A percentile compares a stretch with the other conserved stretches of the same genome.
Evolutionary conservation across 176 grass and related monocot genomes (phyloP).

Genomic region (Echinochloa phyllopogon): DNA sequence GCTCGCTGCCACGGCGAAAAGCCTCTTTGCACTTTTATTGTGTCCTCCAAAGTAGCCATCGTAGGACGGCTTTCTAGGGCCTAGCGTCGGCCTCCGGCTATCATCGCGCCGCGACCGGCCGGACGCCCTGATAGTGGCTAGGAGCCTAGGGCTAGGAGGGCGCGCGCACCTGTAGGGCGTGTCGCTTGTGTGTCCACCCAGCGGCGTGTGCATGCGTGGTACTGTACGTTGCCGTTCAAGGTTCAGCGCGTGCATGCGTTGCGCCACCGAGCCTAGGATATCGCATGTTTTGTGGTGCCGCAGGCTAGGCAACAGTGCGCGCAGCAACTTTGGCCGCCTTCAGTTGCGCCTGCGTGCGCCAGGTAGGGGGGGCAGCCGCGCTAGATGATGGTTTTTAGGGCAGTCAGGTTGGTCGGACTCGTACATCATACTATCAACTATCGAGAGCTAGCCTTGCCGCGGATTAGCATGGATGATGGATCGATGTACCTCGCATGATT

Average conservation of each 20-base stretch:
- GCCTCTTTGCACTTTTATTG: neutral
- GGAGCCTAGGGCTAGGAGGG: neutral
- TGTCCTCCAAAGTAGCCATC: neutral
- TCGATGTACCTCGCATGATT: neutral
- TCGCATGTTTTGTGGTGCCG: neutral
- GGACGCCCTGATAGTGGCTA: neutral
- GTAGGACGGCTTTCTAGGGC: conserved; percentile 36
- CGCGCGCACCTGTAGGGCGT: neutral
- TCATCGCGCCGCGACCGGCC: conserved; percentile 38
- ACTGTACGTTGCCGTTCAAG: conserved; percentile 3
- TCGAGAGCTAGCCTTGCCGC: no score
- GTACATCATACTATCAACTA: neutral
- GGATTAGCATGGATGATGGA: neutral
- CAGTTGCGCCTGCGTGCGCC: no score
- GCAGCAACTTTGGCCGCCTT: neutral
- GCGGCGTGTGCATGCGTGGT: conserved; percentile 23
- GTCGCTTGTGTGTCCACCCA: conserved; percentile 16
- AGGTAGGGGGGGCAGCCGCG: neutral
- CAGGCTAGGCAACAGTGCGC: neutral
- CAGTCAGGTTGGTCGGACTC: neutral
- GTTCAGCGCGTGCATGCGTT: conserved; percentile 23
- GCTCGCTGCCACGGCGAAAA: neutral
- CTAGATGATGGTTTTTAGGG: neutral
- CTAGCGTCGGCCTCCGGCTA: conserved; percentile 18
- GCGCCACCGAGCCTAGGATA: neutral